Base-by-base conservation (phyloP, 2,329 filamentous ascomycete species). In the Aureobasidium sp. region DNA sequence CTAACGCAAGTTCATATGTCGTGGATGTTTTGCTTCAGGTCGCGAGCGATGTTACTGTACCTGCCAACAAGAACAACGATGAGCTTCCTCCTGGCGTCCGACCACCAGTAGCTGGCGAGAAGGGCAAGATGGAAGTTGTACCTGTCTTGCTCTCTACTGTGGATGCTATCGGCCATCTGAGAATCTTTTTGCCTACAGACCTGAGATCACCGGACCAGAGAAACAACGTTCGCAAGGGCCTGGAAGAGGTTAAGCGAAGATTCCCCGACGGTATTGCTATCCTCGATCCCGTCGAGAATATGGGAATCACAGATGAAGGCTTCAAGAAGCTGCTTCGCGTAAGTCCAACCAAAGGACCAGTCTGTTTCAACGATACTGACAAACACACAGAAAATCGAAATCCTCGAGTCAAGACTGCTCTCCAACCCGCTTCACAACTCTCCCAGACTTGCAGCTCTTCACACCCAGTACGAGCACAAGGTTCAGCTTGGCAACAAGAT, bases 251-350 rank as follows among this genome's bases (percentile, higher is more conserved):
- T 17, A 84, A 89, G 75, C 86, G 86, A 67, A 87, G 94, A 29
- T 97, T 99, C 77, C 91, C 92, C 0, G 94, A 99, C 71, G 94
- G 94, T 3, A 79, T 99, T 62, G 88, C 94, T 3, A 81, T 92
- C 7, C 78, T 99, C 20, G 94, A 99, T 70, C 94, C 94, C 0
- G 87, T 99, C 42, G 92, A 97, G 74, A 92, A 97, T 71, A 97
- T 99, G 94, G 84, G 86, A 31, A 97, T 99, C 70, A 87, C 82
- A 4, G 94, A 97, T 70, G 91, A 96, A 1, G 87, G 86, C 0
- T 97, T 99, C 79, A 97, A 95, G 80, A 91, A 91, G 73, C 84
- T 97, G 4, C 83, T 97, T 14, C 77, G 85, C 69, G 82, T 83
- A 77, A 69, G 79, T 70, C 27, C 5, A 22, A 29, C 1, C 7